A percentile compares a stretch with the other conserved stretches of the same genome.
phyloP scores from a whole-genome alignment of 768 basidiomycete genomes.

The Boletus vermiculosoides region DNA sequence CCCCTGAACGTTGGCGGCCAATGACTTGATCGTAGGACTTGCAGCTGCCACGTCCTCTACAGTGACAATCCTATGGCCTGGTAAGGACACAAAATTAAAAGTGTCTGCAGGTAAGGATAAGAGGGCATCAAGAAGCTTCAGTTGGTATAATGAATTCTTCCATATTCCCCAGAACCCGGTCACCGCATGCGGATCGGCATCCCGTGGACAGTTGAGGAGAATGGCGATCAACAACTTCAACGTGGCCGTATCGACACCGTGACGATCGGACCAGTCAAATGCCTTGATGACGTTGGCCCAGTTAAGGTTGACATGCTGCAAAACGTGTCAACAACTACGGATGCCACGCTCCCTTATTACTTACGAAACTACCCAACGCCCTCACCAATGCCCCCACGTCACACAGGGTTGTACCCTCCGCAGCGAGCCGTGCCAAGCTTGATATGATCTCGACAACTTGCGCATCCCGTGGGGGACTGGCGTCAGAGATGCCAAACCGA shows the following conservation, averaged over 20 bases:
- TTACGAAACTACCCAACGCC: constrained; percentile 71
- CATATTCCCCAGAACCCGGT: constrained; percentile 84
- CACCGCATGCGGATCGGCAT: constrained; percentile 74
- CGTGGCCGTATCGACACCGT: constrained; percentile 85
- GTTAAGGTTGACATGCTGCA: constrained; percentile 62
- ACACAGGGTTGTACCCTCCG: constrained; percentile 69
- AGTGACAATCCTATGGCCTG: constrained; percentile 79
- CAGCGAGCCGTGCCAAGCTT: constrained; percentile 62
- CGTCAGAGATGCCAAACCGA: constrained; percentile 73
- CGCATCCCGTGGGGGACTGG: constrained; percentile 66
- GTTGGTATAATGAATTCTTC: constrained; percentile 82
- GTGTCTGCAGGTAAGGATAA: constrained; percentile 87
- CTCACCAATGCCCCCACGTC: constrained; percentile 75
- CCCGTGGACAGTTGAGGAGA: constrained; percentile 77
- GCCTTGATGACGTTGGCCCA: constrained; percentile 83
- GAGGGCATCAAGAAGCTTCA: constrained; percentile 84
- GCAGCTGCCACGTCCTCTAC: constrained; percentile 84
- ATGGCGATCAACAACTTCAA: constrained; percentile 88
- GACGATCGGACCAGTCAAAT: constrained; percentile 82
- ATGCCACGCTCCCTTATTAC: constrained; percentile 30
- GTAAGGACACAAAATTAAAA: constrained; percentile 88
- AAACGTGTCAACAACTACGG: constrained; percentile 12
- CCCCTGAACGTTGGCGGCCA: constrained; percentile 87
- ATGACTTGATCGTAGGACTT: constrained; percentile 87
- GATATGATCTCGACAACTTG: constrained; percentile 73